Evolutionary conservation across 1,284 basidiomycete genomes (phyloP).

Genomic region (Dichomitus squalens): DNA sequence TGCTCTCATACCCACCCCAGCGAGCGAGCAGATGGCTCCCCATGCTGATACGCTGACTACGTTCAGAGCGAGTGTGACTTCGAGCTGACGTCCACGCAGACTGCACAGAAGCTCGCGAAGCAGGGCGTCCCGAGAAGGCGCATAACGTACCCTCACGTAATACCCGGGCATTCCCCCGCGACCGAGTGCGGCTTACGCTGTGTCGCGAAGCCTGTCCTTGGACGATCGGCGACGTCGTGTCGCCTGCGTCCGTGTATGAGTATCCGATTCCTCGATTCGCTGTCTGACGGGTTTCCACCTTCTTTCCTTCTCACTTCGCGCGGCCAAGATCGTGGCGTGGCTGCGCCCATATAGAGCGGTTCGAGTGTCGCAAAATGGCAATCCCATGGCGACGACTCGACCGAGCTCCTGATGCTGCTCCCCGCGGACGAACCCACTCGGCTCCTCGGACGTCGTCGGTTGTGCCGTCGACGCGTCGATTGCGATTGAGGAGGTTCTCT

Average conservation of each 20-base stretch:
- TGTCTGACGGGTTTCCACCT: background rate
- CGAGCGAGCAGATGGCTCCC: too few relatives aligned
- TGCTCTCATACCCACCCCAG: background rate
- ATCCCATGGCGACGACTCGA: background rate
- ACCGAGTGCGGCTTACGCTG: background rate
- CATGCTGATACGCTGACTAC: too few relatives aligned
- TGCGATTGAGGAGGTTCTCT: background rate
- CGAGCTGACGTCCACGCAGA: background rate
- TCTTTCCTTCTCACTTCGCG: background rate
- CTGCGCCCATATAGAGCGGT: background rate
- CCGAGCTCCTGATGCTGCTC: too few relatives aligned
- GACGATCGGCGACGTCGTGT: background rate
- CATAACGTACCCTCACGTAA: constrained; percentile 10
- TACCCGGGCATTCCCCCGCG: background rate
- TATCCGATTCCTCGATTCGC: background rate
- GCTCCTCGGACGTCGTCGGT: background rate
- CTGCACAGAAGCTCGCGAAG: constrained; percentile 19
- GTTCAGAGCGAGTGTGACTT: background rate
- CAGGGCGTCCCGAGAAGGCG: background rate
- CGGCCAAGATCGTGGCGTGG: background rate
- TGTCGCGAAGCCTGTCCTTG: background rate
- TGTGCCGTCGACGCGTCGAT: background rate
- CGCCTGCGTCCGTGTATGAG: background rate
- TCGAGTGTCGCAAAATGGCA: background rate
- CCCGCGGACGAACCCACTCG: background rate